Base-by-base conservation (phyloP, 2,329 filamentous ascomycete species). In the Colletotrichum cordylinicola region DNA sequence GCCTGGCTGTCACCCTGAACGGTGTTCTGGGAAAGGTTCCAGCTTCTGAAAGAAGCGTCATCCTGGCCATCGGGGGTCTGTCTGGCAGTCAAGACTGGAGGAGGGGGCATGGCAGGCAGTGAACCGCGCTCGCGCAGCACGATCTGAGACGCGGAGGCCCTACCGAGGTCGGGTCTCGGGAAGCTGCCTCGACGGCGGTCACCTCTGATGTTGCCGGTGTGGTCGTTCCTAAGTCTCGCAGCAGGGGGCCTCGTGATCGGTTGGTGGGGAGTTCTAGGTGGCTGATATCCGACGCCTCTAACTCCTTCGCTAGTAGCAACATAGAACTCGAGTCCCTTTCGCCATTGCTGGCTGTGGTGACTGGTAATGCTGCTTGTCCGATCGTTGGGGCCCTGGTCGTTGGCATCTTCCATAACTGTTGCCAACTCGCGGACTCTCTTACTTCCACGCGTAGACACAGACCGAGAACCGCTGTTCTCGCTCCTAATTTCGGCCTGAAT, bases 1-100 rank as follows among this genome's bases (percentile, higher is more conserved):
- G 21, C 58, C 16, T 67, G 72, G 12, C 62, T 72, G 27, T 72
- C 68, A 24, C 67, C 16, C 8, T 60, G 72, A 31, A 60, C 15
- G 7, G 66, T 72, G 56, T 52, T 69, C 27, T 77, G 72, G 10
- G 78, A 79, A 29, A 80, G 66, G 6, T 75, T 61, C 78, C 79
- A 79, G 35, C 78, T 78, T 56, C 67, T 69, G 66, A 79, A 74
- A 16, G 79, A 79, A 4, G 77, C 71, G 27, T 70, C 70, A 43
- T 79, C 78, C 24, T 74, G 67, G 4, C 71, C 48, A 6, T 43
- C 52, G 13, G 65, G 21, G 7, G 27, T 27, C 24, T 29, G 75
- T 6, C 60, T 35, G 16, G 73, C 77, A 62, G 31, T 10, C 6
- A 77, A 62, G 4, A 70, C 52, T 0, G 78, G 79, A 12, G 77